These are phyloP conservation scores for Adansonia grandidieri DNA, from an alignment of 441 rosid genomes.

Conservation along the genomic window DNA sequence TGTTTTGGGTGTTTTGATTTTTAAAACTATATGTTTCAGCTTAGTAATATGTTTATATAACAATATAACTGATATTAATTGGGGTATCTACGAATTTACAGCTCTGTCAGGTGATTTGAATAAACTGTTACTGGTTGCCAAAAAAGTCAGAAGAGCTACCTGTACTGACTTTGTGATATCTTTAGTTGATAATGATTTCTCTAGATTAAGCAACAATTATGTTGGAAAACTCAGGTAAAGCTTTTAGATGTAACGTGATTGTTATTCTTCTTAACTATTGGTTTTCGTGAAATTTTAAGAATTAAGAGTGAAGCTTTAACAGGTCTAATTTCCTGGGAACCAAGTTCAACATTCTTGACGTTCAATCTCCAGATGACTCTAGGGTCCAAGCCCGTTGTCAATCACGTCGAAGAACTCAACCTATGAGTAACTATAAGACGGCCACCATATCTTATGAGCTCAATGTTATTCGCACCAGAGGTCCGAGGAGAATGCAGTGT, in stretches of 20 bases:
- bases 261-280: neutral
- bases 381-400: slow-evolving; percentile 36
- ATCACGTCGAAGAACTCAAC: slow-evolving; percentile 41
- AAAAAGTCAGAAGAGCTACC: slow-evolving; percentile 70
- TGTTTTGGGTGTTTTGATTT: neutral
- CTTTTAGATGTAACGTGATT: neutral
- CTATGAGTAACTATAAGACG: slow-evolving; percentile 41
- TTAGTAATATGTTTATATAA: neutral
- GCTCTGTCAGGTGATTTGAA: slow-evolving; percentile 79
- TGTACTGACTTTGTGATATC: slow-evolving; percentile 76
- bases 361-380: slow-evolving; percentile 52
- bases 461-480: slow-evolving; percentile 80
- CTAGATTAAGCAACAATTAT: slow-evolving; percentile 55
- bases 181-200: slow-evolving; percentile 63
- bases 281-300: slow-evolving; percentile 22
- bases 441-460: slow-evolving; percentile 77
- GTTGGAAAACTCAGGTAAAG: slow-evolving; percentile 78
- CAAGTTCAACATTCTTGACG: slow-evolving; percentile 72
- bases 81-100: slow-evolving; percentile 33
- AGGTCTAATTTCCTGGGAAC: slow-evolving; percentile 97
- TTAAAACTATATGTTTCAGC: neutral
- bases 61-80: neutral
- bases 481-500: slow-evolving; percentile 94
- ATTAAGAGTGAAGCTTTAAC: slow-evolving; percentile 31
- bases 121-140: slow-evolving; percentile 78